These are phyloP conservation scores for Amanita jacksonii DNA, from an alignment of 768 basidiomycete species.

Conservation along the genomic window DNA sequence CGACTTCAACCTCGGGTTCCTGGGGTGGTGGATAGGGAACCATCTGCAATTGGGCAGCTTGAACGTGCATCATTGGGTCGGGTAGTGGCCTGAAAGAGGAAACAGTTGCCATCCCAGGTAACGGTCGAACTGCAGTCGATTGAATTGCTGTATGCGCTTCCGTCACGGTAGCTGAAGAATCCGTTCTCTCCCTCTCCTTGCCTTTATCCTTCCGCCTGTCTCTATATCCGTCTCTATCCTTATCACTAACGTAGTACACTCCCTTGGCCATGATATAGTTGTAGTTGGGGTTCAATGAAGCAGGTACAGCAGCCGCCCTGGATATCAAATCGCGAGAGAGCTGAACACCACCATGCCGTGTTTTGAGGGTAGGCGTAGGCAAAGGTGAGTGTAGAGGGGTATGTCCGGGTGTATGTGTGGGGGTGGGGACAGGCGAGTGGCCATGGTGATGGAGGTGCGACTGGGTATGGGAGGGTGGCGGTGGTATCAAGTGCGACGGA, in stretches of 20 bases:
- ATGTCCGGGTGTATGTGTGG: not conserved
- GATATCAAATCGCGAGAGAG: conserved; percentile 1
- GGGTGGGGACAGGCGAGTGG: not conserved
- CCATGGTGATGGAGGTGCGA: not conserved
- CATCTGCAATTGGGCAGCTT: no score
- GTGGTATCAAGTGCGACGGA: not conserved
- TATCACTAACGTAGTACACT: conserved; percentile 1
- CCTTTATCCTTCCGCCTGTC: not conserved
- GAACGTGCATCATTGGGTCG: no score
- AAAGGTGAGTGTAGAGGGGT: not conserved
- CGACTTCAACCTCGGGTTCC: no score
- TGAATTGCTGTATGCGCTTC: no score
- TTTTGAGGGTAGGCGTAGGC: not conserved
- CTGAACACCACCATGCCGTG: not conserved
- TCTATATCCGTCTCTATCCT: not conserved
- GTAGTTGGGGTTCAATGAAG: conserved; percentile 3
- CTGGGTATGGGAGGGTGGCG: not conserved
- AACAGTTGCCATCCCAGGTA: no score
- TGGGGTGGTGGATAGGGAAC: no score
- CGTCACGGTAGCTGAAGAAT: not conserved
- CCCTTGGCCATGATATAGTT: not conserved
- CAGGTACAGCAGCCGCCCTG: conserved; percentile 2
- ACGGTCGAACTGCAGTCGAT: no score
- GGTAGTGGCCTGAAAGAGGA: no score
- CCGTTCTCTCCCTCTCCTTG: not conserved